Conservation (phyloP, 495 filamentous ascomycete species). For the Aeminium ludgeri region DNA sequence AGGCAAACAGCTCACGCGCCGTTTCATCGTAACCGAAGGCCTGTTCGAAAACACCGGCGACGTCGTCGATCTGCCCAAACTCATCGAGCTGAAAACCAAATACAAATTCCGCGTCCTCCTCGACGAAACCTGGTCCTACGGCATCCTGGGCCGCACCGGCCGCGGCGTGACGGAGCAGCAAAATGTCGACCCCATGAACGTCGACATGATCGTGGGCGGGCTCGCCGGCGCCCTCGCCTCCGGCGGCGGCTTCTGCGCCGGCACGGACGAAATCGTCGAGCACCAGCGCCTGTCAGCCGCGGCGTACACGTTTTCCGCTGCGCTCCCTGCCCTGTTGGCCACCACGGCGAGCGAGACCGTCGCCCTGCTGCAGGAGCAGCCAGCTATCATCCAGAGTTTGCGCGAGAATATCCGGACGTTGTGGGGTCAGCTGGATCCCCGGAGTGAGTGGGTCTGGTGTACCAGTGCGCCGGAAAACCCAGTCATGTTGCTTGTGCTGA, state of each 20-base stretch:
- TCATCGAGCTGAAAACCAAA: conserved; percentile 77
- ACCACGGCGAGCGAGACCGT: conserved; percentile 87
- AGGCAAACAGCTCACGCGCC: conserved; percentile 70
- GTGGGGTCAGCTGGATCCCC: conserved; percentile 72
- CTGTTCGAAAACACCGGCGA: conserved; percentile 85
- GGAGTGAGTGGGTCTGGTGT: conserved; percentile 83
- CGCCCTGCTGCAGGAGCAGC: conserved; percentile 63
- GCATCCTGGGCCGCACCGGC: conserved; percentile 77
- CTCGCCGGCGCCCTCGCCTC: conserved; percentile 79
- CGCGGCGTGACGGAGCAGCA: conserved; percentile 87
- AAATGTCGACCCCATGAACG: conserved; percentile 74
- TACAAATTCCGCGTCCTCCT: conserved; percentile 97
- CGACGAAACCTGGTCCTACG: conserved; percentile 94
- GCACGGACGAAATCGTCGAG: conserved; percentile 73
- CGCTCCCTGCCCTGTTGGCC: conserved; percentile 80
- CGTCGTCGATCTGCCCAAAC: conserved; percentile 63
- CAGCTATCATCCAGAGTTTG: conserved; percentile 56
- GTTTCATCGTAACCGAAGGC: conserved; percentile 94
- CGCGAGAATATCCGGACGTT: conserved; percentile 69
- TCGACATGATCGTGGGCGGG: conserved; percentile 94
- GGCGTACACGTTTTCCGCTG: conserved; percentile 88
- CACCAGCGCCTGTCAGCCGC: conserved; percentile 85
- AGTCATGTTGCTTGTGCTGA: conserved; percentile 67
- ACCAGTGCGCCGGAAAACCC: conserved; percentile 75
- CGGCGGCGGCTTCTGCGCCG: conserved; percentile 90